Percentiles rank a stretch among this genome's conserved stretches.
Conservation (phyloP, 768 basidiomycete species). For the Infundibulicybe gibba region DNA sequence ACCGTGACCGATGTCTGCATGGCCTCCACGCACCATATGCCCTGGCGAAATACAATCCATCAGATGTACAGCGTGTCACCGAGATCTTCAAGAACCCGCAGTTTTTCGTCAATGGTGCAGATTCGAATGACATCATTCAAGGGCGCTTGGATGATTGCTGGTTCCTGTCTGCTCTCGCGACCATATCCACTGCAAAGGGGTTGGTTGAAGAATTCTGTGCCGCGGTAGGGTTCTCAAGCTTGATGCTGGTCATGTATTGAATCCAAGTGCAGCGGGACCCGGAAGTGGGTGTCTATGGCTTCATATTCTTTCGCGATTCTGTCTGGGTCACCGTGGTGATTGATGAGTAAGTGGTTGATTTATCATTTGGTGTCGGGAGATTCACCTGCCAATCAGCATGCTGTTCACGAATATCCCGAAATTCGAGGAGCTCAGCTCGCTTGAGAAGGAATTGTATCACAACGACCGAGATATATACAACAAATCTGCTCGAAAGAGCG, state of each 20-base stretch:
- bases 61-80: slow-evolving; percentile 38
- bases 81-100: slow-evolving; percentile 52
- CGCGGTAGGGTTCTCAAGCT: slow-evolving; percentile 19
- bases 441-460: slow-evolving; percentile 45
- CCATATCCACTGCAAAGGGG: slow-evolving; percentile 41
- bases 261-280: slow-evolving; percentile 36
- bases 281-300: slow-evolving; percentile 53
- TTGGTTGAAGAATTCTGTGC: slow-evolving; percentile 50
- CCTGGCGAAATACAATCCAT: slow-evolving; percentile 22
- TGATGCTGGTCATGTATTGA: background rate
- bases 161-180: slow-evolving; percentile 51
- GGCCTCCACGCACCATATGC: slow-evolving; percentile 21
- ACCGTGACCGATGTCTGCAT: slow-evolving; percentile 44
- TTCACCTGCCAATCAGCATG: slow-evolving; percentile 25
- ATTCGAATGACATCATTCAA: slow-evolving; percentile 47
- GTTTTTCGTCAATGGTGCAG: slow-evolving; percentile 45
- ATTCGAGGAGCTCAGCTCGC: slow-evolving; percentile 39
- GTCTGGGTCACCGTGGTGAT: slow-evolving; percentile 52
- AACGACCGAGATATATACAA: slow-evolving; percentile 46
- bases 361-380: background rate
- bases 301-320: slow-evolving; percentile 51
- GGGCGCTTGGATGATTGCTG: slow-evolving; percentile 53
- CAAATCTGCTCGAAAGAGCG: slow-evolving; percentile 40
- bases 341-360: slow-evolving; percentile 43
- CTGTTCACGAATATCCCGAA: slow-evolving; percentile 46